phyloP scores from a whole-genome alignment of 2,329 filamentous ascomycete species.

The Cladophialophora exuberans region DNA sequence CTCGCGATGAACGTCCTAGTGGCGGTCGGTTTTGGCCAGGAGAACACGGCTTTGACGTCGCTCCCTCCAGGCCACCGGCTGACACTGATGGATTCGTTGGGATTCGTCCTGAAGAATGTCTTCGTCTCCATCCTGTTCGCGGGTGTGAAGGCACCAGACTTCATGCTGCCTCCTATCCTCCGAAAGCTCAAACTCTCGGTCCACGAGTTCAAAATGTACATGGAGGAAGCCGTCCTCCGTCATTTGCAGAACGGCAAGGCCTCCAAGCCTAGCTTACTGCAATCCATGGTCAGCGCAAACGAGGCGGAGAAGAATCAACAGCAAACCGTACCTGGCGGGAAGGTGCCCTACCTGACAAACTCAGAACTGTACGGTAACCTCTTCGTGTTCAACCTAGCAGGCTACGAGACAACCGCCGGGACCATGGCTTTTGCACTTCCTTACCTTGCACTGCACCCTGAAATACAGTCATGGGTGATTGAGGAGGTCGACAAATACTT shows the following conservation, averaged over 20 bases:
- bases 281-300: conserved; percentile 16
- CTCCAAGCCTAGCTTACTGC: neutral
- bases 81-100: conserved; percentile 29
- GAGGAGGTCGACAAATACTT: conserved; percentile 42
- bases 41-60: neutral
- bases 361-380: conserved; percentile 47
- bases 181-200: conserved; percentile 34
- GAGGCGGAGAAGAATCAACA: conserved; percentile 27
- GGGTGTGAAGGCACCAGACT: conserved; percentile 27
- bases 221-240: conserved; percentile 28
- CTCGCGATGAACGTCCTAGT: conserved; percentile 31
- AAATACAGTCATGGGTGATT: conserved; percentile 17
- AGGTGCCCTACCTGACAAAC: neutral
- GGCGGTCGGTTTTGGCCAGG: conserved; percentile 29
- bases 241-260: neutral
- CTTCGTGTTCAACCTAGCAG: conserved; percentile 50
- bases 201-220: conserved; percentile 34
- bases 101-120: conserved; percentile 29
- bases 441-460: conserved; percentile 19
- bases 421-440: conserved; percentile 16
- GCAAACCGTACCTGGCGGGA: conserved; percentile 31
- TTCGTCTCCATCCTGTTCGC: conserved; percentile 22
- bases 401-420: conserved; percentile 36
- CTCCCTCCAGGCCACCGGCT: conserved; percentile 2
- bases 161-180: conserved; percentile 35